Evolutionary conservation across 805 yeast genomes (phyloP), one percentile per base, ranked within the genome.

Genomic region (Lipomyces yamadae): DNA sequence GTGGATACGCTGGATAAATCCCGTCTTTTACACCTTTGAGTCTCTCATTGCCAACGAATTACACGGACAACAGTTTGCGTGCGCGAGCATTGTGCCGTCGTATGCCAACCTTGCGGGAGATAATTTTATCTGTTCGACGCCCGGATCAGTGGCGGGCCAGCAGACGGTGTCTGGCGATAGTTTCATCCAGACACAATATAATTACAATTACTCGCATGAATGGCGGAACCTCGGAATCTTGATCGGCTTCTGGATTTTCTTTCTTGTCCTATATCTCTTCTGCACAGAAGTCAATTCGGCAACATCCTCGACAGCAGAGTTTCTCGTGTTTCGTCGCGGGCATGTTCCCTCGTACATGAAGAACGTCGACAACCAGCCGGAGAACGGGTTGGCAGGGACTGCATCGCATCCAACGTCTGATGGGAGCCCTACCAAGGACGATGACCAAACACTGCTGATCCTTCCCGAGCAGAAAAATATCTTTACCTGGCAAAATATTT

Each of bases 401-500:
- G 18, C 50, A 13, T 11, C 48, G 4, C 56, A 50, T 10, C 30
- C 1, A 34, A 37, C 55, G 6, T 48, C 50, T 35, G 62, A 11
- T 3, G 50, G 56, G 1, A 24, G n/a, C n/a, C 34, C 35, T 7
- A 24, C 10, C 5, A 13, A 24, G 34, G 39, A 34, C n/a, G 18
- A 34, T 34, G 32, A 29, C 4, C 34, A 59, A 50, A 48, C 29
- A 6, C 8, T 59, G 4, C 50, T 50, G 34, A 88, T 75, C 75
- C 88, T 92, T 4, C 80, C 89, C 65, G 88, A 89, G 92, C 30
- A 65, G 56, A 59, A 45, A 13, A 86, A 85, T 61, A 84, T 88
- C 53, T 89, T 88, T 83, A 90, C 87, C 73, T 90, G 95, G 95
- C 84, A 85, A 77, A 83, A 90, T 74, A 85, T 90, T 56, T 84